Percentiles rank a stretch among this genome's conserved stretches.
Evolutionary conservation across 2,329 filamentous ascomycete genomes (phyloP).

Genomic region (Proliferodiscus dingleyae): DNA sequence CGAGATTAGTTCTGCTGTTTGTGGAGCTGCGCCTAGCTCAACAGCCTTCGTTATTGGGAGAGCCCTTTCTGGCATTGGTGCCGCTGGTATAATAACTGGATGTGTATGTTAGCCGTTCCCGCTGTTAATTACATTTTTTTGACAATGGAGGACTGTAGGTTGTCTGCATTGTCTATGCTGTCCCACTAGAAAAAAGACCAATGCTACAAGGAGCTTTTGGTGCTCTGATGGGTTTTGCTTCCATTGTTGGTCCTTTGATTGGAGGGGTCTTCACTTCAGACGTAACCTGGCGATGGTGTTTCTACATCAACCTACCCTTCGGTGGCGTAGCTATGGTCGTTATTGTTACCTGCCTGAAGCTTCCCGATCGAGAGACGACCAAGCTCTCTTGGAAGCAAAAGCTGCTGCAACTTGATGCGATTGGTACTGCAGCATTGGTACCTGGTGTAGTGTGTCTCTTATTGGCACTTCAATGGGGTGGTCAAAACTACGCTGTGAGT

Average conservation of each 20-base stretch:
- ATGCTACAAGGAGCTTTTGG: background rate
- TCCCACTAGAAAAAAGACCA: background rate
- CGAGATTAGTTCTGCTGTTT: background rate
- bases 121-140: no score
- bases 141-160: no score
- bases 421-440: constrained; percentile 34
- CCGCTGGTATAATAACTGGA: background rate
- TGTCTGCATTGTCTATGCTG: background rate
- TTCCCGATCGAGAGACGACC: background rate
- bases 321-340: constrained; percentile 22
- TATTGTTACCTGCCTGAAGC: background rate
- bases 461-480: constrained; percentile 30
- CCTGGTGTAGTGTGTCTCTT: constrained; percentile 33
- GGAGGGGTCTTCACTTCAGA: constrained; percentile 29
- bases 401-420: background rate
- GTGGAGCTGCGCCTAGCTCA: background rate
- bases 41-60: background rate
- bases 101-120: no score
- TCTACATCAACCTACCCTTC: constrained; percentile 20
- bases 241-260: constrained; percentile 26
- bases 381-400: background rate
- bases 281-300: no score
- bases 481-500: constrained; percentile 42
- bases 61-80: background rate
- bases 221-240: constrained; percentile 16